Conservation (phyloP, 1,284 basidiomycete genomes). For the Ceratobasidium papillatum region DNA sequence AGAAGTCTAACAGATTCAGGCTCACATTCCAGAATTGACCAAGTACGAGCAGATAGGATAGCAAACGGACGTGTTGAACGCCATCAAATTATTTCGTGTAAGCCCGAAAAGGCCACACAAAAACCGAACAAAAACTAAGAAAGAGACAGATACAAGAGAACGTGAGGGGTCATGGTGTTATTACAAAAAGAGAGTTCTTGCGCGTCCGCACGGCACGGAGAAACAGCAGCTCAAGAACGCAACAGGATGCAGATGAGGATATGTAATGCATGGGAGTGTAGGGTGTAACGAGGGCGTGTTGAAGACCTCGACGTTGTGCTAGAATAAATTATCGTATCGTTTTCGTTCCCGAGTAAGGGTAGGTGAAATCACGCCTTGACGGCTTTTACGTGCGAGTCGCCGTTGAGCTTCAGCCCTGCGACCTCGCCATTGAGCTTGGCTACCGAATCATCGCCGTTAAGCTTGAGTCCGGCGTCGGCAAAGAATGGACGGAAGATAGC, state of each 20-base stretch:
- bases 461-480: slow-evolving; percentile 47
- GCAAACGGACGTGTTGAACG: slow-evolving; percentile 28
- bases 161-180: neutral
- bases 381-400: slow-evolving; percentile 6
- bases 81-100: slow-evolving; percentile 27
- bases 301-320: slow-evolving; percentile 29
- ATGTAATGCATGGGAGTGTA: neutral
- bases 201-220: neutral
- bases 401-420: neutral
- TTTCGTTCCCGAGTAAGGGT: neutral
- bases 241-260: slow-evolving; percentile 12
- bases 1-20: too few species aligned
- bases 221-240: neutral
- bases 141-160: neutral
- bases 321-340: slow-evolving; percentile 17
- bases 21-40: too few species aligned
- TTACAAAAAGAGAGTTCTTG: neutral
- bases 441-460: neutral
- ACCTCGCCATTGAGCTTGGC: slow-evolving; percentile 1
- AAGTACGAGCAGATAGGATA: neutral
- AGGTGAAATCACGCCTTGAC: neutral
- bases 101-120: neutral
- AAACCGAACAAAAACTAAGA: neutral
- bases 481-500: slow-evolving; percentile 90
- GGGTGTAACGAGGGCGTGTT: slow-evolving; percentile 31